phyloP scores from a whole-genome alignment of 2,329 filamentous ascomycete species.

The Aspergillus sojae region DNA sequence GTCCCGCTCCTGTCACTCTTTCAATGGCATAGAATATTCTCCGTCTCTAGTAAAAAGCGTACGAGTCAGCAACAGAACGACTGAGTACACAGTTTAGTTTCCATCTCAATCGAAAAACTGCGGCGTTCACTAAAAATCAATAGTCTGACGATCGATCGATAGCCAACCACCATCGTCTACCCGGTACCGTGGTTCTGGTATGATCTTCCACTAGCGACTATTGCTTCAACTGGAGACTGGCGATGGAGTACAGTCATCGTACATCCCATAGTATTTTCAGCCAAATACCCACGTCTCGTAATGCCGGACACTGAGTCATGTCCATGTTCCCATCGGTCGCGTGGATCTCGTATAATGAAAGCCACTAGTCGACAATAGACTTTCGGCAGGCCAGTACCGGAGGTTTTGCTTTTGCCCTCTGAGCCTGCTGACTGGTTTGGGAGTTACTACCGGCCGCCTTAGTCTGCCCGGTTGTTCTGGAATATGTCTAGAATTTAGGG shows the following conservation, averaged over 20 bases:
- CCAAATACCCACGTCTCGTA: not conserved
- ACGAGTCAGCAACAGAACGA: not conserved
- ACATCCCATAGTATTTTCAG: not conserved
- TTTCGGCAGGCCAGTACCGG: not conserved
- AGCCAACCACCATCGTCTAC: not conserved
- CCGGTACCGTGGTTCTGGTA: slow-evolving; percentile 12
- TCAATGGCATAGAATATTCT: not conserved
- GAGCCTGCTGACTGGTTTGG: not conserved
- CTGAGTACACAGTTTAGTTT: no score
- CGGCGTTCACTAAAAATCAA: slow-evolving; percentile 12
- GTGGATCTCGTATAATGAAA: not conserved
- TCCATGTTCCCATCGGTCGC: not conserved
- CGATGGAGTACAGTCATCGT: not conserved
- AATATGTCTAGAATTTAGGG: not conserved
- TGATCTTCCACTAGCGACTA: slow-evolving; percentile 12
- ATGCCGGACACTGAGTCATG: not conserved
- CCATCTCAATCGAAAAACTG: no score
- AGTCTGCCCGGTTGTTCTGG: not conserved
- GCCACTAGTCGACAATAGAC: not conserved
- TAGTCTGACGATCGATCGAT: slow-evolving; percentile 20
- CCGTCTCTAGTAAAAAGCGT: not conserved
- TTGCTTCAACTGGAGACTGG: not conserved
- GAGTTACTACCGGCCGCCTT: not conserved
- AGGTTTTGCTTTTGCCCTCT: not conserved
- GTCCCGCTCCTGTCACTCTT: not conserved